phyloP scores from a whole-genome alignment of 306 rosid genomes.

The Acmispon strigosus region DNA sequence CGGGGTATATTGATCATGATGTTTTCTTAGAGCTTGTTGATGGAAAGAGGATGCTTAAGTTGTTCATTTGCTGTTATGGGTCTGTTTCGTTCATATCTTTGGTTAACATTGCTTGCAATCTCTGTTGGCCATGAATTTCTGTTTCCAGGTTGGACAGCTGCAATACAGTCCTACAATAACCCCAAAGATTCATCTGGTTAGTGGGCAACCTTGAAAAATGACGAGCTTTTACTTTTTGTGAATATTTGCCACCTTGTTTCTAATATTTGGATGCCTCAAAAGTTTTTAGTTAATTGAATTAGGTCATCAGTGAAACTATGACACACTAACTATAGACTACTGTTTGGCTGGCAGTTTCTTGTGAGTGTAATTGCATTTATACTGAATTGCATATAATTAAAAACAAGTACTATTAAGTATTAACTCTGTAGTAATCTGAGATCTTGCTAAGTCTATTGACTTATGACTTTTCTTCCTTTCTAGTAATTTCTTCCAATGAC shows the following conservation, averaged over 20 bases:
- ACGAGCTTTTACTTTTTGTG: conserved; percentile 17
- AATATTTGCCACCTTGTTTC: not conserved
- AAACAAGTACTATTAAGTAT: not conserved
- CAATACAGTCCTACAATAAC: conserved; percentile 42
- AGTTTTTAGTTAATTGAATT: not conserved
- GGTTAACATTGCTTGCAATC: conserved; percentile 5
- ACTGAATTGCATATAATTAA: not conserved
- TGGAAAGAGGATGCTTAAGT: conserved; percentile 1
- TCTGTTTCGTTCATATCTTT: conserved; percentile 9
- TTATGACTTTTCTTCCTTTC: not conserved
- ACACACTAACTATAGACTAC: not conserved
- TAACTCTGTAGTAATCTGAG: not conserved
- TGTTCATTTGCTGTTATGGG: conserved; percentile 4
- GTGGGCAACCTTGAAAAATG: conserved; percentile 17
- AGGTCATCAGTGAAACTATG: conserved; percentile 1
- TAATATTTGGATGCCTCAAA: not conserved
- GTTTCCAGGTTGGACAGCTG: conserved; percentile 63
- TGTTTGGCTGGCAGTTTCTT: not conserved
- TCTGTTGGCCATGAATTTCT: conserved; percentile 16
- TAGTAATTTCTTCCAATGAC: not conserved
- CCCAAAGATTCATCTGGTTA: conserved; percentile 54
- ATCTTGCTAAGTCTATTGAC: not conserved
- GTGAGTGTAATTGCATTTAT: not conserved
- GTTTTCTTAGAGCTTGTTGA: conserved; percentile 2
- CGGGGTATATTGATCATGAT: not conserved